These are phyloP conservation scores for Aspergillus hancockii DNA, from an alignment of 495 filamentous ascomycete species.

Conservation along the genomic window DNA sequence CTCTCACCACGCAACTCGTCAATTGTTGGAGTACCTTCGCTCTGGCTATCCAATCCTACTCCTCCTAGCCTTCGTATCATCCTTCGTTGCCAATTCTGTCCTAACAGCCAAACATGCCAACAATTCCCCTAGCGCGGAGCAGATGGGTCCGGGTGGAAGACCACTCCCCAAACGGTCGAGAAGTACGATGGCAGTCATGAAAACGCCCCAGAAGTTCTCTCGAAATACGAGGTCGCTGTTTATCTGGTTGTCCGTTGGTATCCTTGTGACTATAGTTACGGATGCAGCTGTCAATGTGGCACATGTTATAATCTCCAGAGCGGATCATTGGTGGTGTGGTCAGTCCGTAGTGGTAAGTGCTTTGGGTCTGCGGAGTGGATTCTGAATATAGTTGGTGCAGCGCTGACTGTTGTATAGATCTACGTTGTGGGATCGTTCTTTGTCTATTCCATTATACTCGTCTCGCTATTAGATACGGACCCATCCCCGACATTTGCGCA, in stretches of 20 bases:
- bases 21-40: conserved; percentile 53
- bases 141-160: conserved; percentile 75
- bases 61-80: conserved; percentile 65
- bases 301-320: conserved; percentile 67
- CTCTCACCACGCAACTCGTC: conserved; percentile 38
- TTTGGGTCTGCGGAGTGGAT: conserved; percentile 7
- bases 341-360: conserved; percentile 75
- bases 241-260: conserved; percentile 66
- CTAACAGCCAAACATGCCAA: conserved; percentile 48
- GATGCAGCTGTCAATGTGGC: conserved; percentile 73
- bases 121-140: conserved; percentile 31
- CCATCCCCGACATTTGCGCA: conserved; percentile 73
- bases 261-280: conserved; percentile 71
- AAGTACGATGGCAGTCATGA: conserved; percentile 36
- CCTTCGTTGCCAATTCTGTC: conserved; percentile 65
- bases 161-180: conserved; percentile 64
- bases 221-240: conserved; percentile 65
- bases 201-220: conserved; percentile 52
- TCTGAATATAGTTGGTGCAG: neutral
- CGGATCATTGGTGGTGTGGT: conserved; percentile 88
- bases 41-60: conserved; percentile 67
- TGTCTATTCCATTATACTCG: conserved; percentile 68
- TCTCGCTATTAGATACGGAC: conserved; percentile 77
- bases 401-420: conserved; percentile 55
- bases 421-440: conserved; percentile 80